Evolutionary conservation across 176 grass and related monocot species (phyloP).

Genomic region (Alloteropsis semialata): DNA sequence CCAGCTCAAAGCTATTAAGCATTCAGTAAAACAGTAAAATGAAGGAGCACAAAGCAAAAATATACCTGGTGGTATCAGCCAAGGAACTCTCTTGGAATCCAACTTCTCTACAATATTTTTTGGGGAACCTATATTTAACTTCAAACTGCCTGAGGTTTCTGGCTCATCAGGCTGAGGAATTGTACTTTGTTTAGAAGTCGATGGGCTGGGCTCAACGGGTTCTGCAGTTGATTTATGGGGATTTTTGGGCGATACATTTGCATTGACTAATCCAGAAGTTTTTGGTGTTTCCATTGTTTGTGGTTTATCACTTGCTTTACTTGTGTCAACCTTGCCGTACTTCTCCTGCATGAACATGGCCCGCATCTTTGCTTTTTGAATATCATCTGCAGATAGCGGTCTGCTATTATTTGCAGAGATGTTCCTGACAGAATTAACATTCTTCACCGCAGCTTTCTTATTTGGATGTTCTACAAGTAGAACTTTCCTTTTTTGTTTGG

Average conservation of each 20-base stretch:
- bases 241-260: conserved; percentile 9
- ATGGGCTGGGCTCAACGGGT: conserved; percentile 28
- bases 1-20: not conserved
- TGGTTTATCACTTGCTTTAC: conserved; percentile 43
- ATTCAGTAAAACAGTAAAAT: conserved; percentile 38
- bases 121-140: conserved; percentile 32
- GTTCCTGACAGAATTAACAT: conserved; percentile 51
- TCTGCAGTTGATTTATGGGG: conserved; percentile 2
- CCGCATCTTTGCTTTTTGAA: conserved; percentile 96
- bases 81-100: conserved; percentile 62
- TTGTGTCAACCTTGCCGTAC: conserved; percentile 67
- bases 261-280: conserved; percentile 20
- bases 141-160: conserved; percentile 28
- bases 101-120: conserved; percentile 59
- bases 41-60: conserved; percentile 38
- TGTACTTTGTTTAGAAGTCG: conserved; percentile 23
- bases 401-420: conserved; percentile 58
- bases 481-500: conserved; percentile 86
- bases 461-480: conserved; percentile 78
- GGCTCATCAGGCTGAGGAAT: conserved; percentile 25
- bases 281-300: conserved; percentile 34
- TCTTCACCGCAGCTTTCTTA: conserved; percentile 61
- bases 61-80: conserved; percentile 92
- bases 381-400: conserved; percentile 95
- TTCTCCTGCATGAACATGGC: conserved; percentile 97